phyloP scores from a whole-genome alignment of 371 early-diverging fungal species.

The Phascolomyces articulosus region DNA sequence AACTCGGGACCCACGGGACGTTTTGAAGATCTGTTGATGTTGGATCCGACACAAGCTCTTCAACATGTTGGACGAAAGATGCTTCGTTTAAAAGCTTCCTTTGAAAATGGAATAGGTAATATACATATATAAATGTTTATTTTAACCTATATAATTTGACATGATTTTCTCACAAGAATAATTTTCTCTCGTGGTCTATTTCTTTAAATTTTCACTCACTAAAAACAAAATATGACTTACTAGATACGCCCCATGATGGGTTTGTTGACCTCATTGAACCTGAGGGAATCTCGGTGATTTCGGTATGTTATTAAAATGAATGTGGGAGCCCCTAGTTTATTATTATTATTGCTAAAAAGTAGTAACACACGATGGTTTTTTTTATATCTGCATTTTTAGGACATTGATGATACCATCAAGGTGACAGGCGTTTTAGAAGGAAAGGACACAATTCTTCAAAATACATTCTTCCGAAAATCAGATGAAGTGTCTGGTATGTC shows the following conservation, averaged over 20 bases:
- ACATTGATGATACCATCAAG: constrained; percentile 71
- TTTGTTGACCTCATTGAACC: constrained; percentile 55
- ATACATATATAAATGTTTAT: not conserved
- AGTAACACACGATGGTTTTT: too few species aligned
- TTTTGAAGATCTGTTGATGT: constrained; percentile 28
- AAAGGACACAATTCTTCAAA: constrained; percentile 43
- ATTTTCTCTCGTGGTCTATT: not conserved
- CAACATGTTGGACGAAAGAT: constrained; percentile 7
- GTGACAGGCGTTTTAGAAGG: constrained; percentile 55
- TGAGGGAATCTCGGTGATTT: constrained; percentile 57
- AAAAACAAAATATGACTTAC: too few species aligned
- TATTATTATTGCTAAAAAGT: too few species aligned
- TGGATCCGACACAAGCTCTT: constrained; percentile 18
- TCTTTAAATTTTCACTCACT: not conserved
- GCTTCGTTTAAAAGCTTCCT: constrained; percentile 19
- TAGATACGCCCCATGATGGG: constrained; percentile 28
- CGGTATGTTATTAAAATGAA: constrained; percentile 23
- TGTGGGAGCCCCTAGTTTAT: too few species aligned
- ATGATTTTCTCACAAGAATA: not conserved
- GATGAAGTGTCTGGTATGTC: constrained; percentile 47
- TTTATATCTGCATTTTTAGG: constrained; percentile 19
- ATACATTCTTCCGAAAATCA: constrained; percentile 48
- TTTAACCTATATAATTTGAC: not conserved
- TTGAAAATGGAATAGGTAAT: constrained; percentile 18
- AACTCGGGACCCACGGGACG: constrained; percentile 40